These are phyloP conservation scores for Rhizophagus prolifer DNA, from an alignment of 192 early-diverging fungal species.

Conservation along the genomic window DNA sequence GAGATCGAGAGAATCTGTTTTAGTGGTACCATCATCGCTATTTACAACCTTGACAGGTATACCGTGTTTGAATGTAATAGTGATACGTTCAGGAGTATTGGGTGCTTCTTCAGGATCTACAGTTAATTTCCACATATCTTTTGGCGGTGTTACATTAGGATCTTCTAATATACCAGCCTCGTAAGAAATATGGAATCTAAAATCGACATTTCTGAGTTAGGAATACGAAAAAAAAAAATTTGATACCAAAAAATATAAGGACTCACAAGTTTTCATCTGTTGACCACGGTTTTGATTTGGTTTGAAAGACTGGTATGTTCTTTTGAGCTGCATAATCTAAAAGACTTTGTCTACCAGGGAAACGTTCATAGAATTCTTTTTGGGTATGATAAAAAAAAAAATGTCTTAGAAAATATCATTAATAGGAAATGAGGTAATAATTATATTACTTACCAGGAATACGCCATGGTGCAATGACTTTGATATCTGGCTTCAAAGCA, in stretches of 20 bases:
- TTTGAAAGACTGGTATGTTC: conserved; percentile 93
- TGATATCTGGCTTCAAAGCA: conserved; percentile 87
- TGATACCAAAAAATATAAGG: not conserved
- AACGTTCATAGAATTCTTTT: conserved; percentile 87
- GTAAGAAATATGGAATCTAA: conserved; percentile 14
- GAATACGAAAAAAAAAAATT: not conserved
- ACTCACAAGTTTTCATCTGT: conserved; percentile 77
- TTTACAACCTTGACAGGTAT: conserved; percentile 89
- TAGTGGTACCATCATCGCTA: conserved; percentile 64
- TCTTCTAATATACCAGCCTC: conserved; percentile 92
- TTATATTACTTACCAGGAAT: conserved; percentile 63
- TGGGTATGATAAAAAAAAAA: not conserved
- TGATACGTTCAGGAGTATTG: conserved; percentile 92
- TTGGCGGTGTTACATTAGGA: conserved; percentile 92
- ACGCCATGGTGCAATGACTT: conserved; percentile 98
- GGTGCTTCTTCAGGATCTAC: conserved; percentile 97
- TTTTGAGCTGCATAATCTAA: conserved; percentile 89
- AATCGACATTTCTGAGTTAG: not conserved
- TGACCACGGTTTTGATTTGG: conserved; percentile 95
- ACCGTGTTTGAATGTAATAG: conserved; percentile 85
- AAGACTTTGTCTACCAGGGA: conserved; percentile 89
- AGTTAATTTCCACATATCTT: conserved; percentile 99
- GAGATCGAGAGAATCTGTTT: conserved; percentile 69
- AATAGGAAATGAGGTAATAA: not conserved
- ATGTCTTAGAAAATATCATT: not conserved